Base-by-base conservation (phyloP, 305 asterid species). In the Fraxinus xanthoxyloides region DNA sequence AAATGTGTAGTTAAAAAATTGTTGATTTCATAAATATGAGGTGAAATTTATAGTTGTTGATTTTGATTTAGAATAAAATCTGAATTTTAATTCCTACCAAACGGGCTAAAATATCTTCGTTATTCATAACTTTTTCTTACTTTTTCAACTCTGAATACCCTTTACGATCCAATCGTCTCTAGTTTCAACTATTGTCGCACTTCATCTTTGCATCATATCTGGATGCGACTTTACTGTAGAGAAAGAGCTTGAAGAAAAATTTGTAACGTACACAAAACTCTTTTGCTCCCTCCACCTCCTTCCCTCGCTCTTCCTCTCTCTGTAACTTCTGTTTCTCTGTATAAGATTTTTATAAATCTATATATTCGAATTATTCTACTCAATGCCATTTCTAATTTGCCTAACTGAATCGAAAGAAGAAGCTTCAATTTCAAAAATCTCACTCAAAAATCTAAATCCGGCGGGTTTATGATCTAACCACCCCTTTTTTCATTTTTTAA, bases 371-470 rank as follows among this genome's bases (percentile, higher is more conserved):
- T 69, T 72, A 59, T 56, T 77, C 43, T 72, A 3, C 28, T 26
- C 51, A 48, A 35, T 38, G 76, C 36, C 48, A 21, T 69, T 36
- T 79, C 79, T 35, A 70, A 26, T 75, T 82, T 23, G 24, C 35
- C 34, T 69, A 9, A 76, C 77, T 59, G 90, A 87, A 84, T 79
- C 48, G 69, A 73, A 40, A 26, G 76, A 32, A 70, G 73, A 54
- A 59, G 4, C 79, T 72, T 80, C 82, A 56, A 3, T 43, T 73
- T 73, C 80, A 31, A 54, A 76, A 84, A 84, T 80, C 85, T 84
- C 84, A n/a, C 80, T 43, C 56, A 35, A 35, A 13, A 75, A 78
- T 48, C 78, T 19, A 34, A 65, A 78, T 61, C 36, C 46, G 7
- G 81, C 46, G 38, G 48, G 15, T 77, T 77, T 46, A 59, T 31